Conservation (phyloP, 345 rosid genomes). For the Gossypium rotundifolium region DNA sequence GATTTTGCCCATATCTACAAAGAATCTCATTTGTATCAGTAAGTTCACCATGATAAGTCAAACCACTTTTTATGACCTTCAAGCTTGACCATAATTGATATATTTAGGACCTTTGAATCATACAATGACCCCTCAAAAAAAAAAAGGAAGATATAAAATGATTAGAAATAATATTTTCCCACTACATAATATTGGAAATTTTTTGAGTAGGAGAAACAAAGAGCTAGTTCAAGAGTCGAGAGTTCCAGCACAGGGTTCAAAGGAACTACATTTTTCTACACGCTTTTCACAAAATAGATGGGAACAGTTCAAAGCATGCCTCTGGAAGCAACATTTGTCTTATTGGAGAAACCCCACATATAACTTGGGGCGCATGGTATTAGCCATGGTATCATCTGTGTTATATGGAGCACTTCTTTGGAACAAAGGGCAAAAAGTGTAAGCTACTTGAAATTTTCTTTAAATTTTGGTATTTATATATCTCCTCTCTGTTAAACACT, state of each 20-base stretch:
- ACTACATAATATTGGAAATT: background rate
- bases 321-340: constrained; percentile 54
- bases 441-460: background rate
- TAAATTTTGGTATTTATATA: background rate
- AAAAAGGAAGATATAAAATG: background rate
- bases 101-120: background rate
- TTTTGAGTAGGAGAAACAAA: constrained; percentile 8
- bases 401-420: constrained; percentile 41
- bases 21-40: constrained; percentile 25
- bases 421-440: constrained; percentile 48
- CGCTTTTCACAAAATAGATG: constrained; percentile 36
- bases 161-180: background rate
- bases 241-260: constrained; percentile 20
- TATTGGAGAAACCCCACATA: constrained; percentile 56
- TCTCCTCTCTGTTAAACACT: background rate
- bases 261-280: constrained; percentile 23
- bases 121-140: background rate
- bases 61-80: background rate
- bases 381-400: constrained; percentile 16
- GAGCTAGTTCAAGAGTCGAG: constrained; percentile 22
- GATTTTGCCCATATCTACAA: constrained; percentile 30
- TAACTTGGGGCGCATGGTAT: constrained; percentile 24
- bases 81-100: background rate
- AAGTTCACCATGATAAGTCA: constrained; percentile 13
- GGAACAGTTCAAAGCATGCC: constrained; percentile 49